Evolutionary conservation across 1,284 basidiomycete genomes (phyloP).

Genomic region (Butyriboletus appendiculatus): DNA sequence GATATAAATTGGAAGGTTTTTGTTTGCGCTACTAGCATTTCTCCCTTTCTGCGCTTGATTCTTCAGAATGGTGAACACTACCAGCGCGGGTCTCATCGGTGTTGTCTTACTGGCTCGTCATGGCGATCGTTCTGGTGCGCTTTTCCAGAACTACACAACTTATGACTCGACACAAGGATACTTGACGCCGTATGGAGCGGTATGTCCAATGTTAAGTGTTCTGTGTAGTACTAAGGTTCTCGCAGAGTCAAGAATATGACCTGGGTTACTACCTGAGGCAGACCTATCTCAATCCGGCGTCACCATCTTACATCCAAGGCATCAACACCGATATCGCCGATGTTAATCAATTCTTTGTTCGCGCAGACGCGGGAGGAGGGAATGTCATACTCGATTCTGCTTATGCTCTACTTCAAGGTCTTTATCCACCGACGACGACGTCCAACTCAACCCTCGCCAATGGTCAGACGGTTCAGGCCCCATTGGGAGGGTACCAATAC

Average conservation of each 20-base stretch:
- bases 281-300: conserved; percentile 38
- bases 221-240: neutral
- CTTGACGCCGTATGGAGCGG: conserved; percentile 49
- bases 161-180: conserved; percentile 45
- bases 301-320: conserved; percentile 38
- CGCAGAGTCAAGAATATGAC: conserved; percentile 38
- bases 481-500: conserved; percentile 52
- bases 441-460: conserved; percentile 46
- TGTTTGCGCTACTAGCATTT: neutral
- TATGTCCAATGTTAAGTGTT: conserved; percentile 13
- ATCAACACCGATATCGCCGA: conserved; percentile 33
- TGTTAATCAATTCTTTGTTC: conserved; percentile 34
- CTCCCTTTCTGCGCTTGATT: neutral
- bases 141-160: conserved; percentile 37
- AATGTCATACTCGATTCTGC: conserved; percentile 44
- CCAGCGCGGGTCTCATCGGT: conserved; percentile 31
- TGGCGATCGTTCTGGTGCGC: conserved; percentile 42
- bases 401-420: conserved; percentile 42
- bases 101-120: conserved; percentile 46
- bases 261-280: conserved; percentile 42
- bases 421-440: conserved; percentile 43
- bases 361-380: conserved; percentile 46
- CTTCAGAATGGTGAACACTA: conserved; percentile 29
- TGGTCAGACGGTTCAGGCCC: conserved; percentile 46
- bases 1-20: conserved; percentile 15